Base-by-base conservation (phyloP, 1,139 yeast species). In the Candida neerlandica region DNA sequence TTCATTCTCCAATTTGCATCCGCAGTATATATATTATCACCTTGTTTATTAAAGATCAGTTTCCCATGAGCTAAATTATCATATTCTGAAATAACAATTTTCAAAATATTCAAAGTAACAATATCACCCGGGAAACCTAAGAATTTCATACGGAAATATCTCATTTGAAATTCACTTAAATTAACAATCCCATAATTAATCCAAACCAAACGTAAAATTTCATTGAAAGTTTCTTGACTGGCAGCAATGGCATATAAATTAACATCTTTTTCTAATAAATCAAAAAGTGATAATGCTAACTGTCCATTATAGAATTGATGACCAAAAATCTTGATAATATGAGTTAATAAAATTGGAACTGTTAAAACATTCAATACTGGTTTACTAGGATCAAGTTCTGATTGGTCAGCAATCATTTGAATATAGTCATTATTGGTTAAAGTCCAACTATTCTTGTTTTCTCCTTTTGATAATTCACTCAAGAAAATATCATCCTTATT, bases 161-260 rank as follows among this genome's bases (percentile, higher is more conserved):
- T 55, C 53, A 64, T 65, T 55, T 75, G 80, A 34, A 76, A 62
- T 15, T 66, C 68, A 52, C 67, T 66, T 34, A 76, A 59, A 47
- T 66, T 68, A 18, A 71, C 57, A 53, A 71, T 73, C 5, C 80
- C 80, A 44, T 62, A 59, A 55, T 60, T 75, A 0, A 75, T 59
- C 78, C 80, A 75, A 38, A 63, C 58, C n/a, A 66, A 60, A 48
- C 69, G 63, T 41, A 76, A 57, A 6, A 75, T 61, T 53, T 73
- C 73, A 55, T 76, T 76, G 53, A 70, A 75, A 1, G 80, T 73
- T 30, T 65, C 69, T 57, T 76, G 80, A 55, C 73, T 73, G 55
- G 77, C 73, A 12, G 69, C 62, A 6, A 70, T 58, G 3, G 75
- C 63, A 57, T 71, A 72, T 19, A 73, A 54, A 14, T 60, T 57